Evolutionary conservation across 2,329 filamentous ascomycete species (phyloP).

Genomic region (Knufia petricola): DNA sequence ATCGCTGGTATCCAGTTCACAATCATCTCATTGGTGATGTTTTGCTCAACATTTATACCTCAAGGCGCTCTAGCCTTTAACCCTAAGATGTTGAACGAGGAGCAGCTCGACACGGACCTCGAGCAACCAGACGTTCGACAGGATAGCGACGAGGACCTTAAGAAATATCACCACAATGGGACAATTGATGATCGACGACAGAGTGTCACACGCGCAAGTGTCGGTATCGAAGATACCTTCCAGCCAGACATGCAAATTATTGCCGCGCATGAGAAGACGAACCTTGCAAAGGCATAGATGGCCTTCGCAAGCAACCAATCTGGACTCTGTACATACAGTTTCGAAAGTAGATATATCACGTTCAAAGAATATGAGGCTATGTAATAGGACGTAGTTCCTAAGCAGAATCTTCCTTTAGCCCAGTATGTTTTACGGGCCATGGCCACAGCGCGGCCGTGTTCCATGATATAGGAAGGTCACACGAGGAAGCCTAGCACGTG

Average conservation of each 20-base stretch:
- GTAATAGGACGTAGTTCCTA: too few species aligned
- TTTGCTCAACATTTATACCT: conserved; percentile 39
- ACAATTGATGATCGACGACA: conserved; percentile 4
- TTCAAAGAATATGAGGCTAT: too few species aligned
- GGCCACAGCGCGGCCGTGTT: too few species aligned
- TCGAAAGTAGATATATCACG: too few species aligned
- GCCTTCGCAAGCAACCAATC: neutral
- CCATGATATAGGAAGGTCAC: too few species aligned
- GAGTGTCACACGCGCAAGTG: conserved; percentile 8
- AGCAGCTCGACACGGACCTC: conserved; percentile 9
- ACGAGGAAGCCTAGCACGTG: too few species aligned
- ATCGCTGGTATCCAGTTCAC: conserved; percentile 42
- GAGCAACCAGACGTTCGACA: conserved; percentile 1
- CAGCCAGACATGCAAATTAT: conserved; percentile 2
- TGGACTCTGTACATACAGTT: too few species aligned
- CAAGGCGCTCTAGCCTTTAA: conserved; percentile 37
- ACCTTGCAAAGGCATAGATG: neutral
- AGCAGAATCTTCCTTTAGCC: too few species aligned
- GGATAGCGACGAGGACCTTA: conserved; percentile 2
- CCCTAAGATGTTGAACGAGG: conserved; percentile 23
- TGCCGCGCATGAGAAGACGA: neutral
- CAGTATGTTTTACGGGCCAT: too few species aligned
- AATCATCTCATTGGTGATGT: conserved; percentile 33
- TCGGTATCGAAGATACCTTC: conserved; percentile 6
- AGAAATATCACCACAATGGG: conserved; percentile 6